These are phyloP conservation scores for Colletotrichum sp. DNA, from an alignment of 2,329 filamentous ascomycete genomes.

Conservation along the genomic window DNA sequence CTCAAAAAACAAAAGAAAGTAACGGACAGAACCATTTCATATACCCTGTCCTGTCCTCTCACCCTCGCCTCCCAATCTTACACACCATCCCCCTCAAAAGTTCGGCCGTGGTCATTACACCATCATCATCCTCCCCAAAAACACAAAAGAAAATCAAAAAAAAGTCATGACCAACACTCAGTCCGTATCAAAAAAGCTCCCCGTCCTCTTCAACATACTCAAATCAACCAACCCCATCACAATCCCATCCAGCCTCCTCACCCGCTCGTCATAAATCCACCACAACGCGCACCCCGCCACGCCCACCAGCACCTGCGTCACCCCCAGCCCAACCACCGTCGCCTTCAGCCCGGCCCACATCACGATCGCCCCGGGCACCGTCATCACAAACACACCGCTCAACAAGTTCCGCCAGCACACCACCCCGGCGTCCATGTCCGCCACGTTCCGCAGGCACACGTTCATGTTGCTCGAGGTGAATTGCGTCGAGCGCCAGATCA, in stretches of 20 bases:
- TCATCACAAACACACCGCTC: conserved; percentile 48
- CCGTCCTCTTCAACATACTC: conserved; percentile 44
- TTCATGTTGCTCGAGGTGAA: conserved; percentile 53
- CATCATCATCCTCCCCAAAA: not conserved
- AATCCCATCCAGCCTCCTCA: conserved; percentile 49
- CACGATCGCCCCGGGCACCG: conserved; percentile 40
- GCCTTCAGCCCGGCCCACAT: conserved; percentile 37
- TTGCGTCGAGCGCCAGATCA: conserved; percentile 52
- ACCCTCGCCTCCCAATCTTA: not conserved
- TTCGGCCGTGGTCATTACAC: not conserved
- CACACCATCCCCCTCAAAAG: not conserved
- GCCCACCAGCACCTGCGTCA: conserved; percentile 45
- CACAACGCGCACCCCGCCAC: conserved; percentile 38
- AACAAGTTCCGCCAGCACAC: conserved; percentile 44
- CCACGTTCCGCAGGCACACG: conserved; percentile 49
- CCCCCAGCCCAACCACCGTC: conserved; percentile 45
- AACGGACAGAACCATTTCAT: not conserved
- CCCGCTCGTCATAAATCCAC: conserved; percentile 45
- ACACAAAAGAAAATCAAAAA: not conserved
- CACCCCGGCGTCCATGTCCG: conserved; percentile 53
- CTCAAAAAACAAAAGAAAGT: not conserved
- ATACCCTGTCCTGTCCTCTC: not conserved
- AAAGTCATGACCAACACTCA: conserved; percentile 6
- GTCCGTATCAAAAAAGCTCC: conserved; percentile 52
- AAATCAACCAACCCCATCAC: conserved; percentile 53